These are phyloP conservation scores for Pichia occidentalis DNA, from an alignment of 805 yeast genomes.

Conservation along the genomic window DNA sequence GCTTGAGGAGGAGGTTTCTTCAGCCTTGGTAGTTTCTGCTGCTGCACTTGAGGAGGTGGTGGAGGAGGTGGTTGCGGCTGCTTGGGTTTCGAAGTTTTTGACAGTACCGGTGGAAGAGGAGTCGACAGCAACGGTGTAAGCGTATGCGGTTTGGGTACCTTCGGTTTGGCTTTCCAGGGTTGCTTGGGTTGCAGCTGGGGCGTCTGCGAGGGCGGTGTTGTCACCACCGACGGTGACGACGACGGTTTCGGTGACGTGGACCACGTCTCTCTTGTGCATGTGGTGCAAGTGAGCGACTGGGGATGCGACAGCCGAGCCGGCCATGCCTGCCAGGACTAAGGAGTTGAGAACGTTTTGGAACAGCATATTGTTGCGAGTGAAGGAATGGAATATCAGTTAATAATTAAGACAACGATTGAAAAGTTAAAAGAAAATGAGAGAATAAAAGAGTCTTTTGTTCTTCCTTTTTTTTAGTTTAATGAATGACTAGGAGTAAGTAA, in stretches of 20 bases:
- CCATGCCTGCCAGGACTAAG: constrained; percentile 33
- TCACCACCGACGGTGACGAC: constrained; percentile 40
- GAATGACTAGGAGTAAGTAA: background rate
- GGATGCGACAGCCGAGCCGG: constrained; percentile 47
- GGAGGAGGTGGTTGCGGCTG: constrained; percentile 18
- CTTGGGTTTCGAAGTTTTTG: constrained; percentile 3
- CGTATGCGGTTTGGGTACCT: constrained; percentile 12
- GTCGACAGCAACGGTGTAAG: constrained; percentile 17
- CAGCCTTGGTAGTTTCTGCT: constrained; percentile 29
- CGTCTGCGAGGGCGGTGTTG: constrained; percentile 27
- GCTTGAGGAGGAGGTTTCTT: constrained; percentile 29
- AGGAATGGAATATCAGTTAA: no score
- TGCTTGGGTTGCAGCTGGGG: constrained; percentile 27
- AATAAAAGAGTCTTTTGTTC: no score
- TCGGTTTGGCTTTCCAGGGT: constrained; percentile 10
- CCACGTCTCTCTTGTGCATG: constrained; percentile 48
- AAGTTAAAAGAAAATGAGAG: no score
- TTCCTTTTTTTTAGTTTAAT: no score
- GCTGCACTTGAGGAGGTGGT: constrained; percentile 30
- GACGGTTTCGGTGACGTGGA: constrained; percentile 42
- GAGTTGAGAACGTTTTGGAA: constrained; percentile 34
- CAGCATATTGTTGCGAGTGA: constrained; percentile 20
- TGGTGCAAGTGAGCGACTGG: constrained; percentile 59
- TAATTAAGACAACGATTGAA: no score
- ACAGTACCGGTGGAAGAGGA: constrained; percentile 26